These are phyloP conservation scores for Solanum gracilifrons DNA, from an alignment of 257 asterid genomes.

Conservation along the genomic window DNA sequence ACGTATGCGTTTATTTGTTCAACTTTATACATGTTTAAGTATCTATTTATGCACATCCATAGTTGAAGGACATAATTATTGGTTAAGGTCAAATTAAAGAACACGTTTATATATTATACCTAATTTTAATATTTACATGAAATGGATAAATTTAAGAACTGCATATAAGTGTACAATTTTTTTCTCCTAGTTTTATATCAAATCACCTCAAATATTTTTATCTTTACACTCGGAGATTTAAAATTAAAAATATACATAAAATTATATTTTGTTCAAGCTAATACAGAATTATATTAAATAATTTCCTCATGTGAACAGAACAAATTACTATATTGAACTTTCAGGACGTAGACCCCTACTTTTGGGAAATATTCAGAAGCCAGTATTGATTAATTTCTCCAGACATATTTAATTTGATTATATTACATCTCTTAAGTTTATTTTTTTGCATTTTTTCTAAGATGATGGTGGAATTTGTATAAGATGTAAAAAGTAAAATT, in stretches of 20 bases:
- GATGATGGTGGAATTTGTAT: neutral
- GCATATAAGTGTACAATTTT: too few relatives aligned
- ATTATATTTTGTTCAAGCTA: neutral
- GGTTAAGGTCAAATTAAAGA: too few relatives aligned
- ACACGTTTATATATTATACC: too few relatives aligned
- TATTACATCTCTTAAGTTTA: neutral
- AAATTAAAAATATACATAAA: neutral
- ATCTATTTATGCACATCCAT: too few relatives aligned
- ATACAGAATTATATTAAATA: neutral
- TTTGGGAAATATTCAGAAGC: neutral
- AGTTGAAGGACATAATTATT: too few relatives aligned
- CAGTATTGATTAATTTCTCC: neutral
- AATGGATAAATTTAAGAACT: neutral
- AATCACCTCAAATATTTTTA: neutral
- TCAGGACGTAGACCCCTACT: neutral
- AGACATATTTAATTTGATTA: neutral
- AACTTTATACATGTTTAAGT: too few relatives aligned
- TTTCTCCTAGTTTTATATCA: neutral
- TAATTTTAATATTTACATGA: neutral
- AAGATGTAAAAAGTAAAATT: neutral
- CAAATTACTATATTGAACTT: neutral
- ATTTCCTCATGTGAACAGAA: neutral
- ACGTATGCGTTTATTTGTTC: too few relatives aligned
- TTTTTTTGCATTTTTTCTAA: neutral
- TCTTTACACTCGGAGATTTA: neutral